These are phyloP conservation scores for Tolypocladium endophyticum DNA, from an alignment of 2,329 filamentous ascomycete species.

Conservation along the genomic window DNA sequence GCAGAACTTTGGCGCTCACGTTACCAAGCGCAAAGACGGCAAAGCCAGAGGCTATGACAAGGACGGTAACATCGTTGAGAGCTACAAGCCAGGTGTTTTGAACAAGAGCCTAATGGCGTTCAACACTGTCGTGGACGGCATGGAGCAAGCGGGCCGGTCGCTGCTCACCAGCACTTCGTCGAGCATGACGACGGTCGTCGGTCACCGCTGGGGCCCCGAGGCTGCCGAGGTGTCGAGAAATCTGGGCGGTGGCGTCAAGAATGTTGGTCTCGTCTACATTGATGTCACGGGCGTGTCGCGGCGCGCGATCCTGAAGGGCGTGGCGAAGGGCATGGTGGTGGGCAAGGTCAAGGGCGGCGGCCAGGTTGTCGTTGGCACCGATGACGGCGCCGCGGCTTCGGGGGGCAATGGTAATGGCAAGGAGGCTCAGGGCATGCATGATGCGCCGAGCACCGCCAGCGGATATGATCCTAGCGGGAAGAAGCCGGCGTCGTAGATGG, in stretches of 20 bases:
- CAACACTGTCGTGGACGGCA: constrained; percentile 84
- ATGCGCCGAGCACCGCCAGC: constrained; percentile 8
- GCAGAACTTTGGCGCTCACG: constrained; percentile 76
- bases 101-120: constrained; percentile 98
- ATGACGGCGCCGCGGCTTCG: constrained; percentile 25
- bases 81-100: constrained; percentile 80
- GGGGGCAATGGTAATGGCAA: constrained; percentile 12
- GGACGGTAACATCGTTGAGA: constrained; percentile 52
- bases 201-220: constrained; percentile 81
- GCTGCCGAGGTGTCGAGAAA: constrained; percentile 68
- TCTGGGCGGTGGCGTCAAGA: constrained; percentile 81
- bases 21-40: constrained; percentile 44
- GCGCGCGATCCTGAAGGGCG: constrained; percentile 81
- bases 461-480: constrained; percentile 20
- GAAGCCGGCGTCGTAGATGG: constrained; percentile 11
- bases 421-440: constrained; percentile 14
- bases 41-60: constrained; percentile 52
- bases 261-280: constrained; percentile 94
- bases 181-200: constrained; percentile 76
- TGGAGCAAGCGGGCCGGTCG: constrained; percentile 75
- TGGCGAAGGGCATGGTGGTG: constrained; percentile 93
- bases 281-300: constrained; percentile 89
- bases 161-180: constrained; percentile 63
- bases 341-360: constrained; percentile 66
- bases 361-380: constrained; percentile 63